A percentile compares a stretch with the other conserved stretches of the same genome.
Evolutionary conservation across 495 filamentous ascomycete species (phyloP).

Genomic region (Tuber melanosporum): DNA sequence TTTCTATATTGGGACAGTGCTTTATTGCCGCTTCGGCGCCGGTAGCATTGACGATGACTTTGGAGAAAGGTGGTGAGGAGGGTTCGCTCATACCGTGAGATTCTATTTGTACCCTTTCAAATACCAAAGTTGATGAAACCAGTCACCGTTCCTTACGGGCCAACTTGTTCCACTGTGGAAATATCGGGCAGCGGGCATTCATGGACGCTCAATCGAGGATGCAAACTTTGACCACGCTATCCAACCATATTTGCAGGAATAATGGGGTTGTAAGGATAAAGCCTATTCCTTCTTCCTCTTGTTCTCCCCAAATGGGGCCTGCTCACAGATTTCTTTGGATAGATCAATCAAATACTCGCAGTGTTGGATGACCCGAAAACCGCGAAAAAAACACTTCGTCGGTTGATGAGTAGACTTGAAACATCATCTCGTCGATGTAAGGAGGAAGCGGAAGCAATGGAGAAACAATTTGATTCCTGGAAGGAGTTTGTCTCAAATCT

Average conservation of each 20-base stretch:
- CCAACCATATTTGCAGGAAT: neutral
- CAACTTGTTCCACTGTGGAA: constrained; percentile 10
- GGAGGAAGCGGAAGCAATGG: constrained; percentile 9
- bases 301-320: neutral
- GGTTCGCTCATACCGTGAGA: constrained; percentile 4
- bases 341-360: constrained; percentile 6
- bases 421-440: constrained; percentile 3
- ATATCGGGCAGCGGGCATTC: constrained; percentile 6
- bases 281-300: neutral
- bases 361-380: constrained; percentile 7
- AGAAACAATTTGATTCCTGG: constrained; percentile 5
- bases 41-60: neutral
- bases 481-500: constrained; percentile 3
- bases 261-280: constrained; percentile 10
- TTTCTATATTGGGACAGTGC: neutral
- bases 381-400: neutral
- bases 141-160: constrained; percentile 3
- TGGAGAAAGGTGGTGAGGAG: neutral
- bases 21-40: constrained; percentile 5
- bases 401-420: constrained; percentile 4
- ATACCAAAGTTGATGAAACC: neutral
- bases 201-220: constrained; percentile 9
- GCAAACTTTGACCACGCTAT: neutral
- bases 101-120: neutral
- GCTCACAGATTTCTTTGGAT: neutral